Evolutionary conservation across 2,329 filamentous ascomycete genomes (phyloP), one percentile per base, ranked within the genome.

Genomic region (Mycosphaerelloides madeirae): DNA sequence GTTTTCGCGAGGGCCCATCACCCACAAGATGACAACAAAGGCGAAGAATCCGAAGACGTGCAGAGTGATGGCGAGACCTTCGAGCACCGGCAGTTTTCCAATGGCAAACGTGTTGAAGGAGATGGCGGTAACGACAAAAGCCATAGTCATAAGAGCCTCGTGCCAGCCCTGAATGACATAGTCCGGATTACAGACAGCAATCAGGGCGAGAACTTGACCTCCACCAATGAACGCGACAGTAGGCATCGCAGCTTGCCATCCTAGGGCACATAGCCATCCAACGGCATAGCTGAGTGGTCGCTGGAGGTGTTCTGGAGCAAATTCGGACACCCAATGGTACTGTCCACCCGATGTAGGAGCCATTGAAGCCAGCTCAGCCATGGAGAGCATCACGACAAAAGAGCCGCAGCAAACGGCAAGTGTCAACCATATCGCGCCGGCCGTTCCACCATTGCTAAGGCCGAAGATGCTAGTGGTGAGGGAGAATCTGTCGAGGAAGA

Each of bases 281-380:
- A 72, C 71, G 13, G 75, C 57, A 53, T 80, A 82, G 48, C 74
- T 78, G 1, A 79, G 62, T 29, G 74, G 69, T 44, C 74, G 77
- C 51, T 79, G 75, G 70, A 77, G 1, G 78, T 75, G 76, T 18
- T 42, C 28, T 22, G 69, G 69, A 6, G 68, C 65, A 20, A 71
- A 62, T 34, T 69, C 57, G 72, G 74, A 77, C 0, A 80, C 9
- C 74, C 73, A 50, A 29, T 44, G 33, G 20, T 46, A 41, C 52
- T 80, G 77, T 1, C 78, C 78, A 16, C 77, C 77, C 6, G 71
- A 70, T 0, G 75, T 80, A 0, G 77, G 77, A 2, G 76, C 75
- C 68, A 76, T 76, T 4, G 70, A 73, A 1, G 70, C 71, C 66
- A 76, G 72, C 50, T 76, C 73, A 6, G 71, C 71, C 63, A 76